phyloP scores from a whole-genome alignment of 2,329 filamentous ascomycete species.

The Fusarium bactridioides region DNA sequence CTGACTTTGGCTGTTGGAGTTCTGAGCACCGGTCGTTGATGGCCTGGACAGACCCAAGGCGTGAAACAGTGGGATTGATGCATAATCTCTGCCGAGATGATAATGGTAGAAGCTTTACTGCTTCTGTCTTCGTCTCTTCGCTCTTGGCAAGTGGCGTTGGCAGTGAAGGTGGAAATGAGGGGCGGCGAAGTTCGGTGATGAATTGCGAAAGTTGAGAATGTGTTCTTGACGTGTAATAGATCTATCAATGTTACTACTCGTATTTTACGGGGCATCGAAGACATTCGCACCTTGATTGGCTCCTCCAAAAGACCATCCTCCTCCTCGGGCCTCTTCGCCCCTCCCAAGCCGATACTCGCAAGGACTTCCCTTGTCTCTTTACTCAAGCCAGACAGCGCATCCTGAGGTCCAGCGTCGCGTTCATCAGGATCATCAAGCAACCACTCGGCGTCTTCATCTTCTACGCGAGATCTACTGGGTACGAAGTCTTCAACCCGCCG shows the following conservation, averaged over 20 bases:
- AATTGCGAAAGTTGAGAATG: conserved; percentile 94
- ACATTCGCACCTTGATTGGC: conserved; percentile 68
- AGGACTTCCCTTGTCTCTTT: conserved; percentile 79
- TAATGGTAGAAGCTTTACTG: conserved; percentile 81
- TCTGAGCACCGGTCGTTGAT: conserved; percentile 96
- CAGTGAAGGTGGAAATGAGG: conserved; percentile 78
- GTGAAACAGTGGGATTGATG: conserved; percentile 84
- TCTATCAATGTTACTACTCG: conserved; percentile 55
- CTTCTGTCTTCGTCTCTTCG: conserved; percentile 39
- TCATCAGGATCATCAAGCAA: conserved; percentile 76
- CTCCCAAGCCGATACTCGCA: conserved; percentile 66
- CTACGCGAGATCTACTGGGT: conserved; percentile 29
- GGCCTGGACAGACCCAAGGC: conserved; percentile 74
- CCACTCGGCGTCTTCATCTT: conserved; percentile 73
- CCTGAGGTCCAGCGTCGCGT: conserved; percentile 42
- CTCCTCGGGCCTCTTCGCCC: conserved; percentile 46
- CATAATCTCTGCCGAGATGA: conserved; percentile 89
- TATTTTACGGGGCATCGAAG: neutral
- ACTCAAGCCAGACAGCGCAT: conserved; percentile 67
- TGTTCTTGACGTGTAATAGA: conserved; percentile 92
- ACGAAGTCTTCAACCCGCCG: conserved; percentile 51
- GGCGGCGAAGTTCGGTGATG: conserved; percentile 79
- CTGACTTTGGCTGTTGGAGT: conserved; percentile 73
- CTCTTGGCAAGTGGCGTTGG: conserved; percentile 51
- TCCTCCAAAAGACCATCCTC: conserved; percentile 62